A percentile compares a stretch with the other conserved stretches of the same genome.
These are phyloP conservation scores for Fomes fomentarius DNA, from an alignment of 1,284 basidiomycete species.

Conservation along the genomic window DNA sequence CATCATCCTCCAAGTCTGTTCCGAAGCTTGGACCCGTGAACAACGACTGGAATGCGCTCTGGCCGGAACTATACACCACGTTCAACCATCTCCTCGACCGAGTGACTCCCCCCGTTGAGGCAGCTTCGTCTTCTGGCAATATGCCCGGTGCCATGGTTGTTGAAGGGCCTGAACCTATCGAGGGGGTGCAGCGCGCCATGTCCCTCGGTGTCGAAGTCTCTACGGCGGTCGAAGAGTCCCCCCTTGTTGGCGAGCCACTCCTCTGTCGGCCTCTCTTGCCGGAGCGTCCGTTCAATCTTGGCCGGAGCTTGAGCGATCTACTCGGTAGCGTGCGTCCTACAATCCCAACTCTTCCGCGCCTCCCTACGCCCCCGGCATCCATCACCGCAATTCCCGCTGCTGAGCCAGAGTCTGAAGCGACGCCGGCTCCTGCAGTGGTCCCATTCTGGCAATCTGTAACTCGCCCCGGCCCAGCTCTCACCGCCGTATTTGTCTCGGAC, in stretches of 20 bases:
- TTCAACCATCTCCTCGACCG: constrained; percentile 35
- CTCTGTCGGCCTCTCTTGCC: constrained; percentile 29
- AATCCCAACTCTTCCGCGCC: not conserved
- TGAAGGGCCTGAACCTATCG: constrained; percentile 18
- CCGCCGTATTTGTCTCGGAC: constrained; percentile 65
- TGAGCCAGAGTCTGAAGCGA: too few relatives aligned
- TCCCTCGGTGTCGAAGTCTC: not conserved
- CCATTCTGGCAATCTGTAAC: constrained; percentile 6
- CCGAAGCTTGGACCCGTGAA: constrained; percentile 31
- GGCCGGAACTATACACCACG: constrained; percentile 35
- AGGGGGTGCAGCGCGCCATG: not conserved
- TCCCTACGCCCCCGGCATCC: not conserved
- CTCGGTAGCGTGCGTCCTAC: constrained; percentile 1
- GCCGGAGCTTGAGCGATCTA: constrained; percentile 20
- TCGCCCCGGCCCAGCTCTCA: constrained; percentile 32
- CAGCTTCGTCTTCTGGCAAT: not conserved
- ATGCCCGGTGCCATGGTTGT: constrained; percentile 29
- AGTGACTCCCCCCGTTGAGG: constrained; percentile 7
- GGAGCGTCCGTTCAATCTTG: constrained; percentile 6
- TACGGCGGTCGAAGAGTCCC: constrained; percentile 27
- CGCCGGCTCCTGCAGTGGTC: constrained; percentile 1
- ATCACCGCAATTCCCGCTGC: not conserved
- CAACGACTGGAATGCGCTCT: constrained; percentile 34
- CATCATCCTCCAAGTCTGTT: constrained; percentile 18
- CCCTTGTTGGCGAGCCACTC: constrained; percentile 35